These are phyloP conservation scores for Aspergillus calidoustus DNA, from an alignment of 2,329 filamentous ascomycete genomes.

Conservation along the genomic window DNA sequence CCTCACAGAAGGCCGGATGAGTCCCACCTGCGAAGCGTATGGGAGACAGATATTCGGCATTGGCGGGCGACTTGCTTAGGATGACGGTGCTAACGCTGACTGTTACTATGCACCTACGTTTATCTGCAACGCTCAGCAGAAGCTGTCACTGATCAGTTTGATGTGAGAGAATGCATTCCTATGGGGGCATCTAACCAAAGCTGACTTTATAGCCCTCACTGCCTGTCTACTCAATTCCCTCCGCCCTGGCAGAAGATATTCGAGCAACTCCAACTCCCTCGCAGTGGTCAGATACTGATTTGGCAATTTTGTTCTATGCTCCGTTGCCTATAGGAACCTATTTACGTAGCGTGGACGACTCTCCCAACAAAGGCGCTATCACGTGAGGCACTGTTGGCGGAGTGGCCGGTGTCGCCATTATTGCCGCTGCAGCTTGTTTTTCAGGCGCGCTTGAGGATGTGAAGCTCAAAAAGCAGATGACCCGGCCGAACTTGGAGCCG, in stretches of 20 bases:
- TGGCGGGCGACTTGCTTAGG: slow-evolving; percentile 20
- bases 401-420: slow-evolving; percentile 16
- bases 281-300: neutral
- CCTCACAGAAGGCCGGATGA: slow-evolving; percentile 21
- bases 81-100: slow-evolving; percentile 9
- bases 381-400: slow-evolving; percentile 21
- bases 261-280: slow-evolving; percentile 15
- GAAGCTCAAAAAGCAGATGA: neutral
- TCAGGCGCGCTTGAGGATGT: neutral
- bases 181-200: neutral
- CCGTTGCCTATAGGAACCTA: neutral
- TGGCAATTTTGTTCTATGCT: neutral
- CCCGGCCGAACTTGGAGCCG: neutral
- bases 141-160: slow-evolving; percentile 8
- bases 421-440: neutral
- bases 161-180: slow-evolving; percentile 5
- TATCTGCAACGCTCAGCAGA: slow-evolving; percentile 22
- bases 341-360: neutral
- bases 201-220: slow-evolving; percentile 11
- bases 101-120: slow-evolving; percentile 22
- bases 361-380: slow-evolving; percentile 15
- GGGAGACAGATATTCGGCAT: slow-evolving; percentile 23
- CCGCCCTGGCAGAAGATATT: slow-evolving; percentile 14
- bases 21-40: slow-evolving; percentile 17
- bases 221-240: slow-evolving; percentile 14